phyloP scores from a whole-genome alignment of 2,329 filamentous ascomycete species.

The Polychaeton citri region DNA sequence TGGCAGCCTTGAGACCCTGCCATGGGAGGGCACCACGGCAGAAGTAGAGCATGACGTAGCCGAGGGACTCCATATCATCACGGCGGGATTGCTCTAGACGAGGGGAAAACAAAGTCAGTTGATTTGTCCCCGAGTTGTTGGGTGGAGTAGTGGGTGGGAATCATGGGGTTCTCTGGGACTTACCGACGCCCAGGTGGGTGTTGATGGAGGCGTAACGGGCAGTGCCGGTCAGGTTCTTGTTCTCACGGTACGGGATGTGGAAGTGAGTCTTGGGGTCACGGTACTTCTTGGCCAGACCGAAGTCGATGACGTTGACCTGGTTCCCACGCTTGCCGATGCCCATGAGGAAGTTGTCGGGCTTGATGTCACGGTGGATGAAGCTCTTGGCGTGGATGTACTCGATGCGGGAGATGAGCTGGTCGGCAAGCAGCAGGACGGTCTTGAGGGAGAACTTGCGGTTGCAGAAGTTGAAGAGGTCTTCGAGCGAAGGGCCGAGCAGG shows the following conservation, averaged over 20 bases:
- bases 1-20: conserved; percentile 97
- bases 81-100: conserved; percentile 81
- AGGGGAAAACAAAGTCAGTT: no score
- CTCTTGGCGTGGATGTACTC: conserved; percentile 99
- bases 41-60: conserved; percentile 99
- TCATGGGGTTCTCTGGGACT: no score
- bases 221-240: conserved; percentile 99
- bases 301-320: conserved; percentile 98
- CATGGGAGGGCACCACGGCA: conserved; percentile 96
- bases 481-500: conserved; percentile 84
- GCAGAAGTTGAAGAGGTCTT: conserved; percentile 99
- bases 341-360: conserved; percentile 99
- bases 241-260: conserved; percentile 99
- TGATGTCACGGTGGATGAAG: conserved; percentile 99
- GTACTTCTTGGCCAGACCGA: conserved; percentile 98
- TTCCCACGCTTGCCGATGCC: conserved; percentile 98
- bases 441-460: conserved; percentile 99
- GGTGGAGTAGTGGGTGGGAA: no score
- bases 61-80: conserved; percentile 98
- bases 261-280: conserved; percentile 99
- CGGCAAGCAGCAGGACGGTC: conserved; percentile 89
- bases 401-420: conserved; percentile 97
- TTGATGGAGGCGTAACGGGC: conserved; percentile 98
- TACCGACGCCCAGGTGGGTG: conserved; percentile 89
- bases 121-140: no score